Evolutionary conservation across 257 asterid genomes (phyloP).

Genomic region (Verbena officinalis): DNA sequence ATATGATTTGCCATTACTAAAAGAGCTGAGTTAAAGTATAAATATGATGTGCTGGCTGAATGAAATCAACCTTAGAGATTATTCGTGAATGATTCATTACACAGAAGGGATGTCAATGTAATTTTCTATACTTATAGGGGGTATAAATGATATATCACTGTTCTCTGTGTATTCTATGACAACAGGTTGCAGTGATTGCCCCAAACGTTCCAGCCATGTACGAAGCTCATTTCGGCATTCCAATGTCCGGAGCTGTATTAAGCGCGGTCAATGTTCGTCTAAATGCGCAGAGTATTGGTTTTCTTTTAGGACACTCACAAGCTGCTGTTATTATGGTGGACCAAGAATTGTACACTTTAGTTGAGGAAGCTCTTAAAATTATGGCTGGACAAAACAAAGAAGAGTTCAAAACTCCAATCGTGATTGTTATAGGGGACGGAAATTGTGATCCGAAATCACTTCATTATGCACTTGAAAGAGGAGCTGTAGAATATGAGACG

Average conservation of each 20-base stretch:
- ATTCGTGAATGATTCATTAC: no score
- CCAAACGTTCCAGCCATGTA: slow-evolving; percentile 89
- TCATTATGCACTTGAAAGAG: slow-evolving; percentile 70
- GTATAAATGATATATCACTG: no score
- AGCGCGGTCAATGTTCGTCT: slow-evolving; percentile 90
- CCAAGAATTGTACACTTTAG: slow-evolving; percentile 76
- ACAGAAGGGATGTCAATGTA: neutral
- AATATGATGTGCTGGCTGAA: no score
- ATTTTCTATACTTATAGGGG: no score
- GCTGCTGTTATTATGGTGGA: slow-evolving; percentile 80
- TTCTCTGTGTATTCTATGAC: slow-evolving; percentile 14
- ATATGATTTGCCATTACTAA: no score
- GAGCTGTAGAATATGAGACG: slow-evolving; percentile 79
- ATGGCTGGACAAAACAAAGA: slow-evolving; percentile 47
- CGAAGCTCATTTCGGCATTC: slow-evolving; percentile 93
- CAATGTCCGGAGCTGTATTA: slow-evolving; percentile 93
- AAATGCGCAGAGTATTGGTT: slow-evolving; percentile 76
- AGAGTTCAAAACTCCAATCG: slow-evolving; percentile 52
- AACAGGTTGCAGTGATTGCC: slow-evolving; percentile 94
- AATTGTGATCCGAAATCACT: slow-evolving; percentile 63
- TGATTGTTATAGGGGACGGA: slow-evolving; percentile 75
- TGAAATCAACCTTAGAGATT: no score
- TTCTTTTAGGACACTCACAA: slow-evolving; percentile 79
- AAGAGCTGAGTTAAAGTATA: no score
- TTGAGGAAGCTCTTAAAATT: slow-evolving; percentile 74